Evolutionary conservation across 2,329 filamentous ascomycete genomes (phyloP).

Genomic region (Sordariomycetes sp.): DNA sequence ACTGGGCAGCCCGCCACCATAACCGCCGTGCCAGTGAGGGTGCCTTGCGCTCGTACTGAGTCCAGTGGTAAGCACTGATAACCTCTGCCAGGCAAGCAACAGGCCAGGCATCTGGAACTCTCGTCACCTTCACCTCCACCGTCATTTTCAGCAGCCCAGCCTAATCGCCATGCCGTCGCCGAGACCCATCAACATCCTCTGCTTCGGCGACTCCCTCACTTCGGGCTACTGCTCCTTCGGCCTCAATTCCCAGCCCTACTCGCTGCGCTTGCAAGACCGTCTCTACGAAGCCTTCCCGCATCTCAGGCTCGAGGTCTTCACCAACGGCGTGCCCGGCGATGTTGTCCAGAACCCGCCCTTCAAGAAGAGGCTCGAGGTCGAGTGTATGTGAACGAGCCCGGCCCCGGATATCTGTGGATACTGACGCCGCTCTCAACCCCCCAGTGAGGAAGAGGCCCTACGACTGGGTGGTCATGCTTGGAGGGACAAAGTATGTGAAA

Average conservation of each 20-base stretch:
- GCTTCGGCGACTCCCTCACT: conserved; percentile 58
- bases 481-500: conserved; percentile 48
- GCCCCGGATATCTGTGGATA: not conserved
- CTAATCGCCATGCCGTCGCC: conserved; percentile 18
- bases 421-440: not conserved
- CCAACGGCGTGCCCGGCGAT: conserved; percentile 44
- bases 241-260: conserved; percentile 42
- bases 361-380: not conserved
- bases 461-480: conserved; percentile 56
- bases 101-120: no score
- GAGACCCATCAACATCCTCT: conserved; percentile 36
- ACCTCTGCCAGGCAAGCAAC: no score
- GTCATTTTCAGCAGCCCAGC: no score
- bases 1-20: no score
- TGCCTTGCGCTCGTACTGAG: no score
- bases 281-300: conserved; percentile 35
- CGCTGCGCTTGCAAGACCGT: conserved; percentile 32
- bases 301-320: conserved; percentile 32
- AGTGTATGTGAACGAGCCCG: not conserved
- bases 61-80: no score
- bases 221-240: conserved; percentile 40
- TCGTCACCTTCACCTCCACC: no score
- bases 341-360: conserved; percentile 22
- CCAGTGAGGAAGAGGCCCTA: conserved; percentile 16
- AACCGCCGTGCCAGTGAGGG: no score